phyloP scores from a whole-genome alignment of 805 yeast genomes.

The Jamesozyma gamospora region DNA sequence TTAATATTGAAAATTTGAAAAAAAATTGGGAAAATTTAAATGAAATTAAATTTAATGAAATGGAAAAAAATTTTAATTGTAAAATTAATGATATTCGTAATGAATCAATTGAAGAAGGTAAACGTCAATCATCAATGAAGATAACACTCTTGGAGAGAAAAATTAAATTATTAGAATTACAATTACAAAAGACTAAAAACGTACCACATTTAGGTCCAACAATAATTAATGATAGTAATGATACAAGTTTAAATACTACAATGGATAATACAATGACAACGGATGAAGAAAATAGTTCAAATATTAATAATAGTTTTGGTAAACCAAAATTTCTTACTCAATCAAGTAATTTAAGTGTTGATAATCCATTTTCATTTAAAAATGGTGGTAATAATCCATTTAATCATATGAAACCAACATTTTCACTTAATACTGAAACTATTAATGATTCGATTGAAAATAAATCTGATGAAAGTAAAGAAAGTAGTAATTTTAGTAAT shows the following conservation, averaged over 20 bases:
- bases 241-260: background rate
- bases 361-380: slow-evolving; percentile 1
- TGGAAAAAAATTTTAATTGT: slow-evolving; percentile 6
- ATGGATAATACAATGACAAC: background rate
- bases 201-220: slow-evolving; percentile 11
- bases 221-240: background rate
- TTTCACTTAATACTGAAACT: slow-evolving; percentile 1
- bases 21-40: slow-evolving; percentile 10
- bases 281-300: background rate
- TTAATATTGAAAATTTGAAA: slow-evolving; percentile 8
- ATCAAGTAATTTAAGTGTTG: background rate
- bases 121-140: slow-evolving; percentile 15
- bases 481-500: background rate
- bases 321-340: background rate
- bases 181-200: slow-evolving; percentile 31
- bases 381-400: slow-evolving; percentile 2
- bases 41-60: too few species aligned
- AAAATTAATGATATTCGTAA: slow-evolving; percentile 6
- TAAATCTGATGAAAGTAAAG: background rate
- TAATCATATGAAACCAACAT: slow-evolving; percentile 4
- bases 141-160: slow-evolving; percentile 22
- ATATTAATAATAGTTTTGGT: background rate
- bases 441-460: background rate
- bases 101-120: slow-evolving; percentile 18
- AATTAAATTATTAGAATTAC: slow-evolving; percentile 20